Percentiles rank a stretch among this genome's conserved stretches.
phyloP scores from a whole-genome alignment of 768 basidiomycete genomes.

The Amanita pseudoporphyria region DNA sequence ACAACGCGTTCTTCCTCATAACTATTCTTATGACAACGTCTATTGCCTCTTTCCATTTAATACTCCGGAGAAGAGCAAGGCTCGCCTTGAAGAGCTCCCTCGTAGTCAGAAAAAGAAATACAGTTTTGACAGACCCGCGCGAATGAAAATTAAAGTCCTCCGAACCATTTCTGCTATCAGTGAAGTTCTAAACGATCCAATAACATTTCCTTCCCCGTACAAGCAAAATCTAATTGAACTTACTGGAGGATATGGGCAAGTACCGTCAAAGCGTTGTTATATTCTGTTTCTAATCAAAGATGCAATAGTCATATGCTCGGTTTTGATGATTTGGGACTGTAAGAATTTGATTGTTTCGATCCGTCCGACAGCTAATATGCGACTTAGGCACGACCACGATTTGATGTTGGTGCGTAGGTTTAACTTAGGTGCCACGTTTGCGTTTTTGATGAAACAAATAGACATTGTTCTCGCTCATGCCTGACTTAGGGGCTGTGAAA shows the following conservation, averaged over 20 bases:
- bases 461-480: constrained; percentile 15
- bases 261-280: neutral
- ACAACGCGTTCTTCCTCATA: constrained; percentile 15
- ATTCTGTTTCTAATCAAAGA: neutral
- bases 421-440: neutral
- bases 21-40: constrained; percentile 15
- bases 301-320: constrained; percentile 14
- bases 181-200: constrained; percentile 13
- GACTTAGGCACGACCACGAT: constrained; percentile 14
- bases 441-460: neutral
- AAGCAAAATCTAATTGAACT: constrained; percentile 8
- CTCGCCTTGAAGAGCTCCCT: neutral
- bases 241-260: constrained; percentile 16
- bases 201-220: constrained; percentile 11
- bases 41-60: constrained; percentile 17
- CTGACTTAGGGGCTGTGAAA: constrained; percentile 9
- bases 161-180: constrained; percentile 12
- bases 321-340: constrained; percentile 13
- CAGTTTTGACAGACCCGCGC: constrained; percentile 8
- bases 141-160: constrained; percentile 5
- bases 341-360: neutral
- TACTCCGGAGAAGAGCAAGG: constrained; percentile 4
- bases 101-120: neutral
- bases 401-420: constrained; percentile 12
- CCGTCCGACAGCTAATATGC: neutral